These are phyloP conservation scores for Middelhovenomyces tepae DNA, from an alignment of 805 yeast species.

Conservation along the genomic window DNA sequence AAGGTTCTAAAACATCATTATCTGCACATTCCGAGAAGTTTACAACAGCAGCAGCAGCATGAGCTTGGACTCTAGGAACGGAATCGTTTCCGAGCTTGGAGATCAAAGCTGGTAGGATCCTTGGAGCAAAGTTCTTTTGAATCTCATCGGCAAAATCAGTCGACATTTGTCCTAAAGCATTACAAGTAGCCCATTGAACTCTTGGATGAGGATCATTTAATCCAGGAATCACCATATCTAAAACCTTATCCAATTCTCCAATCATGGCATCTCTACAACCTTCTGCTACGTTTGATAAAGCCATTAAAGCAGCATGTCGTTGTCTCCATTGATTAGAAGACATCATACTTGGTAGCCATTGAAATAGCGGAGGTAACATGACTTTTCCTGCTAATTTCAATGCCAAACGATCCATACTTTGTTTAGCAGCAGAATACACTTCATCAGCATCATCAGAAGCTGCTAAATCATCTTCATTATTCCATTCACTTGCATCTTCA, in stretches of 20 bases:
- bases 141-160: conserved; percentile 90
- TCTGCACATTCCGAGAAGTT: conserved; percentile 90
- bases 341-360: conserved; percentile 77
- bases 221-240: conserved; percentile 81
- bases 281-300: conserved; percentile 92
- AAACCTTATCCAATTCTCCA: conserved; percentile 66
- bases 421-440: conserved; percentile 86
- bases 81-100: conserved; percentile 64
- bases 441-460: conserved; percentile 78
- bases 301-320: conserved; percentile 96
- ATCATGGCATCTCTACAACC: conserved; percentile 89
- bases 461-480: conserved; percentile 64
- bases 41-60: conserved; percentile 97
- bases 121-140: conserved; percentile 70
- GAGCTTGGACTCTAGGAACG: conserved; percentile 85
- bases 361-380: conserved; percentile 79
- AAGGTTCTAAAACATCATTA: conserved; percentile 85
- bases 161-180: conserved; percentile 92
- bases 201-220: conserved; percentile 81
- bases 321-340: conserved; percentile 79
- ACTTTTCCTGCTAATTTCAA: conserved; percentile 75
- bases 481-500: conserved; percentile 82
- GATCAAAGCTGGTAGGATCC: conserved; percentile 80
- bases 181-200: conserved; percentile 96
- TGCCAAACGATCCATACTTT: conserved; percentile 85